Conservation (phyloP, 2,329 filamentous ascomycete species). For the Stagonosporopsis vannaccii region DNA sequence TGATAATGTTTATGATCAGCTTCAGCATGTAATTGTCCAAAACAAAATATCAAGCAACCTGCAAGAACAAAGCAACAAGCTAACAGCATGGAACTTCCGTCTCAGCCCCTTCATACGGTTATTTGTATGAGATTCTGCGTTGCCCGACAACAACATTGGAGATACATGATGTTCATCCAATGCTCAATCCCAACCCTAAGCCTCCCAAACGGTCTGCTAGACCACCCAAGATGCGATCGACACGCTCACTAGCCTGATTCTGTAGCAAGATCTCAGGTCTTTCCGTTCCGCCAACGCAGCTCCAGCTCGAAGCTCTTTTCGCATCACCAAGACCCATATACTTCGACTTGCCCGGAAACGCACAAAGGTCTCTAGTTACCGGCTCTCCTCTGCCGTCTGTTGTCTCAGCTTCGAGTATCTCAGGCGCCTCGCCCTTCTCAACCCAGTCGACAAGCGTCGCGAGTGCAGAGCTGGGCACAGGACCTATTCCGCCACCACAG, state of each 20-base stretch:
- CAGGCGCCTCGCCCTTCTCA: constrained; percentile 35
- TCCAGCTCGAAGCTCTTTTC: constrained; percentile 32
- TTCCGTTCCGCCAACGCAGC: constrained; percentile 31
- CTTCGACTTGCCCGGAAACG: constrained; percentile 28
- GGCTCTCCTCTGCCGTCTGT: constrained; percentile 24
- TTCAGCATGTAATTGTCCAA: no score
- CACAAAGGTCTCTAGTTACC: constrained; percentile 31
- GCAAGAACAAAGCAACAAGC: no score
- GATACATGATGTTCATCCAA: constrained; percentile 16
- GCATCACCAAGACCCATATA: constrained; percentile 27
- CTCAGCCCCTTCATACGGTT: not conserved
- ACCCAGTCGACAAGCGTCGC: constrained; percentile 39
- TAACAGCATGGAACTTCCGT: no score
- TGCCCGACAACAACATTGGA: not conserved
- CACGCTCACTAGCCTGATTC: constrained; percentile 15
- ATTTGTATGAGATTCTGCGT: not conserved
- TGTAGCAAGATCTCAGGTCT: constrained; percentile 12
- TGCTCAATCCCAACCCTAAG: constrained; percentile 28
- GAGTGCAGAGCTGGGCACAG: constrained; percentile 27
- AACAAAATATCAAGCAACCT: no score
- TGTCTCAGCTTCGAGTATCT: constrained; percentile 30
- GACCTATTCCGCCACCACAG: constrained; percentile 31
- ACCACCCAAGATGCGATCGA: constrained; percentile 26
- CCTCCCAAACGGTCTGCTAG: constrained; percentile 29
- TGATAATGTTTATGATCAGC: not conserved